A percentile compares a stretch with the other conserved stretches of the same genome.
phyloP scores from a whole-genome alignment of 345 rosid species.

The Citrus mangshanensis region DNA sequence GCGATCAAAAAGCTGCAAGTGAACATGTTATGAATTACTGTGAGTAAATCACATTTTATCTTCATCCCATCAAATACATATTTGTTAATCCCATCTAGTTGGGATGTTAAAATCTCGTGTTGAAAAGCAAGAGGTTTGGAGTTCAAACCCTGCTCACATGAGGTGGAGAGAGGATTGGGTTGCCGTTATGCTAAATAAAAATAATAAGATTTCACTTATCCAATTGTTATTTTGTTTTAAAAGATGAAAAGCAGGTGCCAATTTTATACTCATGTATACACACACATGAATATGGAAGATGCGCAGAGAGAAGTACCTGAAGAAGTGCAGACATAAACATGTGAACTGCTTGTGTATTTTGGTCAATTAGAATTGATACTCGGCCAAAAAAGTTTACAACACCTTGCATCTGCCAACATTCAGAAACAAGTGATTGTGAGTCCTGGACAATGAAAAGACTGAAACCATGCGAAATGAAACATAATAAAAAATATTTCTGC shows the following conservation, averaged over 20 bases:
- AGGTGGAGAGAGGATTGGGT: too few relatives aligned
- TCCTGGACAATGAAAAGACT: background rate
- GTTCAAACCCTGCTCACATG: too few relatives aligned
- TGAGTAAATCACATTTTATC: background rate
- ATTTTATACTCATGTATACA: background rate
- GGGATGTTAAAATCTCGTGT: too few relatives aligned
- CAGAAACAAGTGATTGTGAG: background rate
- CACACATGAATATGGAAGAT: background rate
- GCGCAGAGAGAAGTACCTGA: slow-evolving; percentile 50
- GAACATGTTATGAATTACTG: slow-evolving; percentile 10
- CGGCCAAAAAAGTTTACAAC: slow-evolving; percentile 82
- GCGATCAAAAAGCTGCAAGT: slow-evolving; percentile 85
- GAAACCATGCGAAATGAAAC: background rate
- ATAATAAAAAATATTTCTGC: background rate
- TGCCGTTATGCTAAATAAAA: too few relatives aligned
- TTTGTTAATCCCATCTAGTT: too few relatives aligned
- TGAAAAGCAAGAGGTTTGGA: too few relatives aligned
- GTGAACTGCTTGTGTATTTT: slow-evolving; percentile 87
- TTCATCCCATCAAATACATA: background rate
- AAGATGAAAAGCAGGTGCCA: background rate
- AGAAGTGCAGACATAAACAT: slow-evolving; percentile 93
- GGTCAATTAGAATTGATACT: slow-evolving; percentile 73
- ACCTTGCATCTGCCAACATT: slow-evolving; percentile 72
- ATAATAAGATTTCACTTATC: background rate
- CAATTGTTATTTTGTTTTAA: background rate